Conservation (phyloP, 805 yeast genomes). For the Pichia insulana region DNA sequence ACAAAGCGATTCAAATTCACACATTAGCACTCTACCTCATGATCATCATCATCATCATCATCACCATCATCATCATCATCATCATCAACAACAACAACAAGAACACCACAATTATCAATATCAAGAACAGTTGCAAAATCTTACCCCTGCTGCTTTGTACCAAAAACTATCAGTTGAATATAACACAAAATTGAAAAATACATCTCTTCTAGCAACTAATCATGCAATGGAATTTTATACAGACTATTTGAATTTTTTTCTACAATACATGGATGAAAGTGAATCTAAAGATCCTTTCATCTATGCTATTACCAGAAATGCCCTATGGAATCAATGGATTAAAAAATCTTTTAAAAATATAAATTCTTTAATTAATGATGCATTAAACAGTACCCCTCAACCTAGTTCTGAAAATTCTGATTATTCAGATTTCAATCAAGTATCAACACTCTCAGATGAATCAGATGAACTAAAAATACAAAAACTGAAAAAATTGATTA, state of each 20-base stretch:
- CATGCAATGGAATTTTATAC: constrained; percentile 20
- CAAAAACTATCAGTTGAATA: constrained; percentile 10
- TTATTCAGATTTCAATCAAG: background rate
- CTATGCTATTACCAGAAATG: constrained; percentile 26
- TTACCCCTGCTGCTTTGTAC: too few species aligned
- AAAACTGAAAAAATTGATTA: constrained; percentile 5
- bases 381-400: background rate
- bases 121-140: constrained; percentile 4
- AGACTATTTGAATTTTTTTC: constrained; percentile 24
- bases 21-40: too few species aligned
- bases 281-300: constrained; percentile 25
- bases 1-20: too few species aligned
- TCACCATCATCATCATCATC: constrained; percentile 1
- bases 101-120: constrained; percentile 3
- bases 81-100: background rate
- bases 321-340: constrained; percentile 25
- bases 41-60: background rate
- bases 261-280: constrained; percentile 27
- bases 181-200: constrained; percentile 10
- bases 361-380: background rate
- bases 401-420: background rate
- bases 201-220: constrained; percentile 14
- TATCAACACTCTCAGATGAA: background rate
- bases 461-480: background rate
- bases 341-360: constrained; percentile 15